Evolutionary conservation across 331 rosid species (phyloP).

Genomic region (Arachis monticola): DNA sequence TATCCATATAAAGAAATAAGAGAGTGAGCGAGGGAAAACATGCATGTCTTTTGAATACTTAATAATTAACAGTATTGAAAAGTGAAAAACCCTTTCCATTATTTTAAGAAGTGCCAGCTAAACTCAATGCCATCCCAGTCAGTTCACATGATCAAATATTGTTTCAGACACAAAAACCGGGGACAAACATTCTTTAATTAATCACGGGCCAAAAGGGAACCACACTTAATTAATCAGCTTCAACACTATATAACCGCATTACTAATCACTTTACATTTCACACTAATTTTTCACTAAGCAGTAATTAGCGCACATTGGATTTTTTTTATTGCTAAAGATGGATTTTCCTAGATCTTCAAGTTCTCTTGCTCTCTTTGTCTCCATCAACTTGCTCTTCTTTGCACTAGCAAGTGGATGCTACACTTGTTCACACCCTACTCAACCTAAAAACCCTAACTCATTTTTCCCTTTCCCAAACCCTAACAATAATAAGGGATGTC

Average conservation of each 20-base stretch:
- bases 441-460: slow-evolving; percentile 6
- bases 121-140: background rate
- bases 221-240: background rate
- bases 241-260: slow-evolving; percentile 17
- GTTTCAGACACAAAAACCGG: background rate
- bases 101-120: slow-evolving; percentile 34
- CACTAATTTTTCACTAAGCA: background rate
- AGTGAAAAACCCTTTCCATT: slow-evolving; percentile 12
- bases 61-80: background rate
- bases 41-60: background rate
- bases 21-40: background rate
- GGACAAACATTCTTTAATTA: slow-evolving; percentile 13
- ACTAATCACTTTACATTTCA: slow-evolving; percentile 3
- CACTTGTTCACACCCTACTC: slow-evolving; percentile 47
- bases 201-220: background rate
- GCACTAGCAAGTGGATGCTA: slow-evolving; percentile 48
- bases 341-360: slow-evolving; percentile 42
- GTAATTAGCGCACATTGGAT: background rate
- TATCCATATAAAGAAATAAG: background rate
- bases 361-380: slow-evolving; percentile 48
- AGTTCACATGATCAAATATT: slow-evolving; percentile 2
- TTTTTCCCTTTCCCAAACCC: slow-evolving; percentile 32
- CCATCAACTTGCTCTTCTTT: slow-evolving; percentile 48
- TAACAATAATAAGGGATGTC: slow-evolving; percentile 47
- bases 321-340: slow-evolving; percentile 26